Evolutionary conservation across 1,139 yeast genomes (phyloP), one percentile per base, ranked within the genome.

Genomic region (Williopsis jadinii): DNA sequence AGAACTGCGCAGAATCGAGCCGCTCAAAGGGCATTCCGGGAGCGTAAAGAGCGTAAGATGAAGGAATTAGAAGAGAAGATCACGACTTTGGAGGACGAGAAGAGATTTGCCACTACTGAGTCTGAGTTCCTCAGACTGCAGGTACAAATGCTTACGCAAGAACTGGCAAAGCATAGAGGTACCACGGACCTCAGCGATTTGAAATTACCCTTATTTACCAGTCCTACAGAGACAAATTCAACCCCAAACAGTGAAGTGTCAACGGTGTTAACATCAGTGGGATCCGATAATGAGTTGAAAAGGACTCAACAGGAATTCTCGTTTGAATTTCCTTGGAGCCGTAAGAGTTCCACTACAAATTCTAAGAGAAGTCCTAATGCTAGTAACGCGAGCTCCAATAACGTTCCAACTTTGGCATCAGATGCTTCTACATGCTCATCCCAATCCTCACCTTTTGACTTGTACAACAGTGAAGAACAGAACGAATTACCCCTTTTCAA

Each of bases 1-100:
- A 72, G 98, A 53, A 87, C 95, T 15, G 97, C 97, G 2, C 98
- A 92, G 64, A 92, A 92, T 62, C 73, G 98, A 56, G 97, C 97
- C 8, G 98, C 98, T 15, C 98, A 92, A 64, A 71, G 97, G 43
- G 97, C 97, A 9, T 92, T 88, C 63, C 71, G 98, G 47, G 97
- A 92, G 62, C 76, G 98, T 49, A 92, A 92, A 62, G 97, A 92
- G 61, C 73, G 73, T 43, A 87, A 84, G 56, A 75, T 92, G 80
- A 76, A 80, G 57, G 96, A 88, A 48, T 70, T 92, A 47, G 97
- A 90, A 59, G 82, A 80, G 42, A 80, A 84, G 52, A 95, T 90
- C 14, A 63, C 70, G 44, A 63, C 66, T 46, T 70, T 90, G 50
- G 96, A 90, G 62, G 75, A 74, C 48, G 84, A 81, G 52, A 82